phyloP scores from a whole-genome alignment of 495 filamentous ascomycete genomes.

The Xylaria telfairii region DNA sequence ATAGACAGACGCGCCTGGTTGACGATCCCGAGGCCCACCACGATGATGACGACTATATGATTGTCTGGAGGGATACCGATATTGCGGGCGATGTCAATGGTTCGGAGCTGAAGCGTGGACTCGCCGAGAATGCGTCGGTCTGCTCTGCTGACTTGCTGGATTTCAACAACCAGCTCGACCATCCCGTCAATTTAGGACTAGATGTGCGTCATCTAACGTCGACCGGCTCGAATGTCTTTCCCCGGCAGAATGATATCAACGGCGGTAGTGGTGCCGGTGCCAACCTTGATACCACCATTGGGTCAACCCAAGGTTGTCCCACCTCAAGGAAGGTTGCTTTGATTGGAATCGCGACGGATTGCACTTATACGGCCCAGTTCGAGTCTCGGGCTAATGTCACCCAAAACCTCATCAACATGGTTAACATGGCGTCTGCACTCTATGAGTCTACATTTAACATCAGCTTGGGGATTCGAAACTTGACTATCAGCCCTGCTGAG shows the following conservation, averaged over 20 bases:
- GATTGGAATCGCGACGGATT: constrained; percentile 92
- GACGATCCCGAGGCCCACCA: constrained; percentile 74
- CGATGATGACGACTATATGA: constrained; percentile 77
- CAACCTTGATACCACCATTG: constrained; percentile 82
- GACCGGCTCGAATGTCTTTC: constrained; percentile 42
- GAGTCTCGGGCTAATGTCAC: constrained; percentile 62
- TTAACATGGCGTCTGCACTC: constrained; percentile 84
- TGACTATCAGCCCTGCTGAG: constrained; percentile 70
- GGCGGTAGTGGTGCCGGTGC: constrained; percentile 83
- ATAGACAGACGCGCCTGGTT: constrained; percentile 71
- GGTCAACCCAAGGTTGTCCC: constrained; percentile 81
- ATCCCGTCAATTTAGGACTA: constrained; percentile 63
- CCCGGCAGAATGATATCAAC: constrained; percentile 58
- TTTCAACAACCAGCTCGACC: constrained; percentile 72
- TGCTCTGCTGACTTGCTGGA: constrained; percentile 72
- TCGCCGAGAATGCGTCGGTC: constrained; percentile 35
- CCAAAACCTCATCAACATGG: constrained; percentile 77
- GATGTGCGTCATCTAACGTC: constrained; percentile 41
- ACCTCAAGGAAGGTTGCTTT: constrained; percentile 86
- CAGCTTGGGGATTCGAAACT: constrained; percentile 83
- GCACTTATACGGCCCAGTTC: constrained; percentile 79
- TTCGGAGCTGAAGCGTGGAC: constrained; percentile 45
- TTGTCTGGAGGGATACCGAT: constrained; percentile 91
- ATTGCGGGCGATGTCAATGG: constrained; percentile 50
- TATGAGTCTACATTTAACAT: constrained; percentile 95